Evolutionary conservation across 495 filamentous ascomycete genomes (phyloP).

Genomic region (Tuber microsphaerosporum): DNA sequence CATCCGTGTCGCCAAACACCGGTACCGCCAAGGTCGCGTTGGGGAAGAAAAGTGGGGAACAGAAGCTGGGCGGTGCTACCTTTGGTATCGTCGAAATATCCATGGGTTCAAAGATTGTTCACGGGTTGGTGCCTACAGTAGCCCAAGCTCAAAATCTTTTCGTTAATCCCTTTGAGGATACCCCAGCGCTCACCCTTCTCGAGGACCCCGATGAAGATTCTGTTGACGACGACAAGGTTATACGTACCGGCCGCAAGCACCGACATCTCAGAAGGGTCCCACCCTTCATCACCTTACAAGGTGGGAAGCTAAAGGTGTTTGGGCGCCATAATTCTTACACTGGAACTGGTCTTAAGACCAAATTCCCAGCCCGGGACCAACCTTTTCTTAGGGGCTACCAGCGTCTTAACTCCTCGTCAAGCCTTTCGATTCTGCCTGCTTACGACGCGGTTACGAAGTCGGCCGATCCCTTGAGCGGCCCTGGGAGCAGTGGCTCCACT

Average conservation of each 20-base stretch:
- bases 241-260: neutral
- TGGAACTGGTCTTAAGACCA: neutral
- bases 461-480: neutral
- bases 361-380: neutral
- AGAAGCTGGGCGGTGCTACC: neutral
- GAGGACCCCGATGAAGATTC: neutral
- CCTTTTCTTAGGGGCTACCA: neutral
- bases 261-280: neutral
- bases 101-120: neutral
- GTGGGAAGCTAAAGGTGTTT: neutral
- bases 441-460: neutral
- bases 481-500: neutral
- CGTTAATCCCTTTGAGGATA: neutral
- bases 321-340: neutral
- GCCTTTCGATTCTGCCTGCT: neutral
- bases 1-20: neutral
- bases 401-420: neutral
- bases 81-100: neutral
- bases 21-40: neutral
- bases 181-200: neutral
- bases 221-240: neutral
- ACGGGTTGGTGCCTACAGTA: neutral
- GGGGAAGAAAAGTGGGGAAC: neutral
- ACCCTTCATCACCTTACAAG: neutral
- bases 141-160: neutral